These are phyloP conservation scores for Hypoxylon cercidicola DNA, from an alignment of 495 filamentous ascomycete species.

Conservation along the genomic window DNA sequence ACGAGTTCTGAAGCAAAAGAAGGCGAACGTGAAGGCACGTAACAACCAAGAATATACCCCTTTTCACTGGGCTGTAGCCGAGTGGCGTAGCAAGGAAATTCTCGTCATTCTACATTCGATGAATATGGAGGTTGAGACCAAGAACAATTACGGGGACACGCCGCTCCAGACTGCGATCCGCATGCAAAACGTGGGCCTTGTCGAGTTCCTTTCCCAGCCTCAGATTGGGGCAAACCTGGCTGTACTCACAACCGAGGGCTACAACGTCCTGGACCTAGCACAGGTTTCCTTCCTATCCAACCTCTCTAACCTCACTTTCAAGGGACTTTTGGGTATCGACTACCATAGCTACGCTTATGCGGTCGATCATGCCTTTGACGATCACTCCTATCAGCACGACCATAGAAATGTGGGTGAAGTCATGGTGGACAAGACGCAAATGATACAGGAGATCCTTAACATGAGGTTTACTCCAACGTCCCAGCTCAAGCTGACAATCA, in stretches of 20 bases:
- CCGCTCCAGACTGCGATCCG: constrained; percentile 3
- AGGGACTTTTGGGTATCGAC: background rate
- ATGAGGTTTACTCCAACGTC: background rate
- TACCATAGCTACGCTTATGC: background rate
- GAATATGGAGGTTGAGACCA: background rate
- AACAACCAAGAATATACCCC: constrained; percentile 1
- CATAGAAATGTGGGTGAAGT: background rate
- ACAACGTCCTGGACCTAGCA: constrained; percentile 1
- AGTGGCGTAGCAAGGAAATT: background rate
- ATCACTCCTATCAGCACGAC: background rate
- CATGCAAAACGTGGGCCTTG: constrained; percentile 1
- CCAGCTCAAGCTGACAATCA: background rate
- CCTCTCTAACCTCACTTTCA: background rate
- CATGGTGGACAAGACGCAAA: background rate
- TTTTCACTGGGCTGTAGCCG: background rate
- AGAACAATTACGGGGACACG: background rate
- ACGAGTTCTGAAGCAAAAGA: background rate
- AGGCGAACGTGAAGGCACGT: background rate
- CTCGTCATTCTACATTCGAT: background rate
- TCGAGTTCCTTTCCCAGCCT: background rate
- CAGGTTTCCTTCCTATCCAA: background rate
- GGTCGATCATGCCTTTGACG: background rate
- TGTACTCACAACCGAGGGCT: background rate
- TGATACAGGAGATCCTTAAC: background rate
- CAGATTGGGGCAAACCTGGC: background rate